A percentile compares a stretch with the other conserved stretches of the same genome.
phyloP scores from a whole-genome alignment of 441 rosid species.

The Bruguiera hainesii region DNA sequence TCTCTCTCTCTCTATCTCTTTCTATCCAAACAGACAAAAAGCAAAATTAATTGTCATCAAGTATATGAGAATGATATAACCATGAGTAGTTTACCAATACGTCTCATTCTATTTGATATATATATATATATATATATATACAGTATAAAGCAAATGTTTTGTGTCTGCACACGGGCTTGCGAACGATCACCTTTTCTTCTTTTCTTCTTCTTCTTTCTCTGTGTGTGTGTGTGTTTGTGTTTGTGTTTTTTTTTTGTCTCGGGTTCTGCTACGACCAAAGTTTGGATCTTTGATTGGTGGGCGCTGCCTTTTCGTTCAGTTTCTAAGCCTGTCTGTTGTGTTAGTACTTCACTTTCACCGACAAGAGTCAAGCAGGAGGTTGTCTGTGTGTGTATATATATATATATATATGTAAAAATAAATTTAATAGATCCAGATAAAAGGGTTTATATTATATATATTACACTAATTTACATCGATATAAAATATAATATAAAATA shows the following conservation, averaged over 20 bases:
- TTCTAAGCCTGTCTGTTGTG: too few relatives aligned
- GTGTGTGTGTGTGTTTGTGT: too few relatives aligned
- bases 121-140: not conserved
- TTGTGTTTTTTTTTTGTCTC: not conserved
- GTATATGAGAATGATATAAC: slow-evolving; percentile 11
- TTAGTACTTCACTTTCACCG: too few relatives aligned
- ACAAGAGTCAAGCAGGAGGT: too few relatives aligned
- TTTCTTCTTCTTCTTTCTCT: not conserved
- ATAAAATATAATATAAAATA: too few relatives aligned
- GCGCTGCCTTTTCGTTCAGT: too few relatives aligned
- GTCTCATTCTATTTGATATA: not conserved
- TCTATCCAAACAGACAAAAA: slow-evolving; percentile 20
- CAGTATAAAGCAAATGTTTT: not conserved
- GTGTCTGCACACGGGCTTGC: not conserved
- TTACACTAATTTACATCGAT: too few relatives aligned
- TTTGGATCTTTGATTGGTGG: too few relatives aligned
- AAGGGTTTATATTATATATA: too few relatives aligned
- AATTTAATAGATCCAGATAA: too few relatives aligned
- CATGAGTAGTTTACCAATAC: slow-evolving; percentile 11
- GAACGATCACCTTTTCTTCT: slow-evolving; percentile 11
- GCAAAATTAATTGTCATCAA: slow-evolving; percentile 1
- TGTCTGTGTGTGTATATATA: too few relatives aligned
- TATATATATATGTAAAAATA: too few relatives aligned
- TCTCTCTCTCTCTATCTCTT: slow-evolving; percentile 6
- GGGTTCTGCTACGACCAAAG: not conserved